Base-by-base conservation (phyloP, 1,139 yeast species). In the Magnusiomyces ingens region DNA sequence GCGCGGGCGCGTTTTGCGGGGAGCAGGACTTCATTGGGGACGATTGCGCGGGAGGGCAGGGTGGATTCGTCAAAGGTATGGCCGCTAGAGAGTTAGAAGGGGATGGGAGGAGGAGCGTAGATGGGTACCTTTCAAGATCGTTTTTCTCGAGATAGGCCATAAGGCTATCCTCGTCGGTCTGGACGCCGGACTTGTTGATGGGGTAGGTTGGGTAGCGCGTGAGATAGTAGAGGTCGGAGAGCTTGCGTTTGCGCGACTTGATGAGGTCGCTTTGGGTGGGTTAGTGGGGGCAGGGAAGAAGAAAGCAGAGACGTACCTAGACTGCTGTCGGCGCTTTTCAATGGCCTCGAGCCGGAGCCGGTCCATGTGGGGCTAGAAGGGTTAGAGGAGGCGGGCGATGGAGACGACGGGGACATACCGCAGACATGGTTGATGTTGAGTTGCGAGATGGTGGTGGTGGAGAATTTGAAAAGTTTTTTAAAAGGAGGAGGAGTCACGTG, bases 201-300 rank as follows among this genome's bases (percentile, higher is more conserved):
- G 78, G 75, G 37, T 68, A 63, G 40, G 71, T 64, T 2, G 79
- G 79, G 38, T 72, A 65, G 48, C 75, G 69, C 1, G 83, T 75
- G 3, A 81, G 74, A 57, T 80, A 77, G 62, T 78, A 81, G 22
- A 81, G 66, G 62, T 81, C 84, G 0, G 81, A 72, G 37, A 81
- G 67, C 62, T 79, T 80, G 29, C 81, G 68, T 60, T 79, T 79
- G 50, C 85, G 69, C 50, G 67, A 65, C 52, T 69, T 67, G n/a
- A 74, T 64, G 37, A 75, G 61, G 36, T 69, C 70, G 46, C 71
- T 67, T 22, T 13, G 4, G 32, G 22, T 15, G 19, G 22, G 44
- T 40, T 40, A 40, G 44, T 15, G n/a, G 5, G 12, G 10, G n/a
- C n/a, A 4, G 6, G 6, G 4, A 40, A 15, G 8, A 37, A 5